Evolutionary conservation across 2,329 filamentous ascomycete species (phyloP).

Genomic region (Alternaria triticimaculans): DNA sequence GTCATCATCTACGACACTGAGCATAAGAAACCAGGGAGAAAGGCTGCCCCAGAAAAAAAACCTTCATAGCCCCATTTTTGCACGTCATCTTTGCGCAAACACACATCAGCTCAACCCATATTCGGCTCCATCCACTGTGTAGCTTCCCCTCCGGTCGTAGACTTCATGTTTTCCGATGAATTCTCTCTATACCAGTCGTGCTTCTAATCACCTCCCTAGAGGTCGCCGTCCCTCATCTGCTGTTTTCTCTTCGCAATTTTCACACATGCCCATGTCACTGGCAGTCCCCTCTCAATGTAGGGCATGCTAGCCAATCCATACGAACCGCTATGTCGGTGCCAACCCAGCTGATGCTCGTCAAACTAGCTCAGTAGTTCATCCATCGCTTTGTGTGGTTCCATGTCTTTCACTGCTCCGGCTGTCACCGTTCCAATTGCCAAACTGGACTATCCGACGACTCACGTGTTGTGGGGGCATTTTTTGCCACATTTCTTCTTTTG

Average conservation of each 20-base stretch:
- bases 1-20: slow-evolving; percentile 72
- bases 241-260: neutral
- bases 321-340: neutral
- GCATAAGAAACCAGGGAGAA: neutral
- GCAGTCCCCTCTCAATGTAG: neutral
- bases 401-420: neutral
- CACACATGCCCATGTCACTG: neutral
- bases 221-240: neutral
- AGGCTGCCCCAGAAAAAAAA: neutral
- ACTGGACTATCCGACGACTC: neutral
- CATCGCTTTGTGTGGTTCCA: neutral
- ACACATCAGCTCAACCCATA: neutral
- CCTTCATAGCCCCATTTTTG: neutral
- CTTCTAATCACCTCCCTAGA: neutral
- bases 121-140: neutral
- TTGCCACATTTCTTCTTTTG: neutral
- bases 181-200: neutral
- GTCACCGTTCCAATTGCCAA: neutral
- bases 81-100: neutral
- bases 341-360: neutral
- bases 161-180: neutral
- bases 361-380: neutral
- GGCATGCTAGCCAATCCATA: neutral
- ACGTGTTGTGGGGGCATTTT: neutral
- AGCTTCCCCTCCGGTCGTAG: neutral